Percentiles rank a stretch among this genome's conserved stretches.
These are phyloP conservation scores for Plicaturopsis crispa DNA, from an alignment of 768 basidiomycete genomes.

Conservation along the genomic window DNA sequence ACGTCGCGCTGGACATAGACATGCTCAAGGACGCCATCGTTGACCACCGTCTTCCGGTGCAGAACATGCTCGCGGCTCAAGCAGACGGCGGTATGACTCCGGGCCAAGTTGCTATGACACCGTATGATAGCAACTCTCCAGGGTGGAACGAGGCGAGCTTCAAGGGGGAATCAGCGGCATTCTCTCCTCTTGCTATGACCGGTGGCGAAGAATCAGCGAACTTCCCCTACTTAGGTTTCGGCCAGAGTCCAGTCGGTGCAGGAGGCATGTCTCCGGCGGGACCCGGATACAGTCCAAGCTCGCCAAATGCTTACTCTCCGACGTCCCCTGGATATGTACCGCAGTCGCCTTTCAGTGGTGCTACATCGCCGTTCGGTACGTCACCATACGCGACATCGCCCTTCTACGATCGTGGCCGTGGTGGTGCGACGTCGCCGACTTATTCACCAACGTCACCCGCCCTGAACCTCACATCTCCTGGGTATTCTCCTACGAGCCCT, in stretches of 20 bases:
- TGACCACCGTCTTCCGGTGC: slow-evolving; percentile 87
- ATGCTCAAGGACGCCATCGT: slow-evolving; percentile 99
- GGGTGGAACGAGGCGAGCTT: slow-evolving; percentile 72
- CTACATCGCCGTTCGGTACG: slow-evolving; percentile 75
- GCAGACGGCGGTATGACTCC: slow-evolving; percentile 88
- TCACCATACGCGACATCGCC: slow-evolving; percentile 84
- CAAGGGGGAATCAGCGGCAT: slow-evolving; percentile 81
- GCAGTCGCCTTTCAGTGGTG: slow-evolving; percentile 76
- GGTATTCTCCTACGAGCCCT: slow-evolving; percentile 61
- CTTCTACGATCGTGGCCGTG: slow-evolving; percentile 62
- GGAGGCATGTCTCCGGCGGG: slow-evolving; percentile 87
- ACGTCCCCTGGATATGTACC: slow-evolving; percentile 84
- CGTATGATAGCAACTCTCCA: slow-evolving; percentile 90
- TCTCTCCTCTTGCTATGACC: slow-evolving; percentile 90
- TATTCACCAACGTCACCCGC: slow-evolving; percentile 87
- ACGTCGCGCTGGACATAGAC: slow-evolving; percentile 92
- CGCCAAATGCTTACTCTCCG: slow-evolving; percentile 82
- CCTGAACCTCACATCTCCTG: slow-evolving; percentile 75
- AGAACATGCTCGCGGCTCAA: slow-evolving; percentile 70
- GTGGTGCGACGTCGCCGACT: slow-evolving; percentile 65
- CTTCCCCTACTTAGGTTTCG: slow-evolving; percentile 70
- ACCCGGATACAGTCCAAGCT: slow-evolving; percentile 85
- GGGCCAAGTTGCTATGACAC: slow-evolving; percentile 90
- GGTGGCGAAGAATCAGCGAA: slow-evolving; percentile 71
- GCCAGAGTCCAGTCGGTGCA: slow-evolving; percentile 80